phyloP scores from a whole-genome alignment of 1,139 yeast genomes.

The Zygosaccharomyces pseudobailii region DNA sequence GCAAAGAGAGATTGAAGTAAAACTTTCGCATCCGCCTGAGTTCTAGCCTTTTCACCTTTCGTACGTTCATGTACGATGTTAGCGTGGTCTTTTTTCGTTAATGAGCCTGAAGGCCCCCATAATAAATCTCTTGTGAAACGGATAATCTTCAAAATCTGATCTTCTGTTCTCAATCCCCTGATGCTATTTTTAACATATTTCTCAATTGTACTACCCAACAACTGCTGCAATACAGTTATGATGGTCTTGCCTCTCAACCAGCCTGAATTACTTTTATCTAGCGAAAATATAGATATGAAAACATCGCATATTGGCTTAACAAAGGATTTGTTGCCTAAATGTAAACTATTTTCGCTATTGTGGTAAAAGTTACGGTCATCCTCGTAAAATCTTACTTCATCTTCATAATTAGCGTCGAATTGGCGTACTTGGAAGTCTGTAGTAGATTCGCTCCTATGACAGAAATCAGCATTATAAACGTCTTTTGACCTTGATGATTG shows the following conservation, averaged over 20 bases:
- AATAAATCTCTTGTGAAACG: constrained; percentile 43
- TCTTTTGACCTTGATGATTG: not conserved
- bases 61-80: constrained; percentile 22
- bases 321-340: constrained; percentile 41
- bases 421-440: constrained; percentile 5
- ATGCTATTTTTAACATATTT: constrained; percentile 55
- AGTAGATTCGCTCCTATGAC: not conserved
- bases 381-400: constrained; percentile 27
- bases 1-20: constrained; percentile 54
- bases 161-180: constrained; percentile 45
- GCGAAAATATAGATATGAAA: constrained; percentile 63
- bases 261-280: constrained; percentile 52
- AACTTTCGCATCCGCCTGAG: constrained; percentile 51
- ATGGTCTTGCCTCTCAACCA: constrained; percentile 88
- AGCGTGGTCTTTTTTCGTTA: constrained; percentile 15
- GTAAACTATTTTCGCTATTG: constrained; percentile 15
- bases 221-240: constrained; percentile 73
- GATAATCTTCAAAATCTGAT: constrained; percentile 45
- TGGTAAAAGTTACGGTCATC: constrained; percentile 19
- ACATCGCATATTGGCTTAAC: constrained; percentile 81
- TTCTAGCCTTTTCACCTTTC: constrained; percentile 41
- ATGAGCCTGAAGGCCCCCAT: constrained; percentile 46
- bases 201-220: constrained; percentile 86
- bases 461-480: not conserved
- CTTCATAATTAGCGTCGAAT: constrained; percentile 17